These are phyloP conservation scores for Furcasterigmium furcatum DNA, from an alignment of 2,329 filamentous ascomycete genomes.

Conservation along the genomic window DNA sequence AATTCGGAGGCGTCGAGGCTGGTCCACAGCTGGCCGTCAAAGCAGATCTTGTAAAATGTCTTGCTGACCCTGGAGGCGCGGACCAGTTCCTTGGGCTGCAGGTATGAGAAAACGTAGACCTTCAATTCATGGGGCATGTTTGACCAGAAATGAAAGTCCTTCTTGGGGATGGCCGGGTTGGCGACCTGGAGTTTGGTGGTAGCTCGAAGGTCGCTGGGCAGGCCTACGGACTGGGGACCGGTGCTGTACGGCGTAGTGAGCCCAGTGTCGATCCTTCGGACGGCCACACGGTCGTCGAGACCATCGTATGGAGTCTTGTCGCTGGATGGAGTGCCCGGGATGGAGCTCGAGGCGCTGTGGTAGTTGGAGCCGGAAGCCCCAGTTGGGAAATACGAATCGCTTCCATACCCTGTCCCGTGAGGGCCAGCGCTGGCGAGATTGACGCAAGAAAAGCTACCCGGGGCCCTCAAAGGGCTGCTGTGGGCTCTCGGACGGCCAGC, in stretches of 20 bases:
- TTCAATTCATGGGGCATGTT: constrained; percentile 80
- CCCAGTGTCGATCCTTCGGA: constrained; percentile 52
- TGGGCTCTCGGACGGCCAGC: constrained; percentile 60
- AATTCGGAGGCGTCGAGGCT: constrained; percentile 81
- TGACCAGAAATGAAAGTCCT: constrained; percentile 67
- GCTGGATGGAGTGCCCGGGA: constrained; percentile 32
- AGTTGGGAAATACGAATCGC: constrained; percentile 14
- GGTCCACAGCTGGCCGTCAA: constrained; percentile 92
- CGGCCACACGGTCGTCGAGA: constrained; percentile 46
- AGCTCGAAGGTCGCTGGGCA: constrained; percentile 56
- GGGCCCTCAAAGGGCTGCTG: constrained; percentile 62
- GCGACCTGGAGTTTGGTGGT: constrained; percentile 7
- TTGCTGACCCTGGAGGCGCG: constrained; percentile 74
- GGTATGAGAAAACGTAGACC: constrained; percentile 71
- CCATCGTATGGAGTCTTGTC: constrained; percentile 37
- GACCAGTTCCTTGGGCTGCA: constrained; percentile 79
- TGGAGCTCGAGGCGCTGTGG: constrained; percentile 30
- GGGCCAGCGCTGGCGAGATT: constrained; percentile 42
- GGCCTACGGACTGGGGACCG: constrained; percentile 42
- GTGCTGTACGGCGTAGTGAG: constrained; percentile 31
- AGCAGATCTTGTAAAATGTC: constrained; percentile 78
- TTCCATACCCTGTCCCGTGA: constrained; percentile 24
- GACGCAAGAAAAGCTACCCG: constrained; percentile 51
- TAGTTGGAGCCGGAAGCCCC: constrained; percentile 23
- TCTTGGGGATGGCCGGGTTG: constrained; percentile 11